Base-by-base conservation (phyloP, 257 asterid genomes). In the Paulownia fortunei region DNA sequence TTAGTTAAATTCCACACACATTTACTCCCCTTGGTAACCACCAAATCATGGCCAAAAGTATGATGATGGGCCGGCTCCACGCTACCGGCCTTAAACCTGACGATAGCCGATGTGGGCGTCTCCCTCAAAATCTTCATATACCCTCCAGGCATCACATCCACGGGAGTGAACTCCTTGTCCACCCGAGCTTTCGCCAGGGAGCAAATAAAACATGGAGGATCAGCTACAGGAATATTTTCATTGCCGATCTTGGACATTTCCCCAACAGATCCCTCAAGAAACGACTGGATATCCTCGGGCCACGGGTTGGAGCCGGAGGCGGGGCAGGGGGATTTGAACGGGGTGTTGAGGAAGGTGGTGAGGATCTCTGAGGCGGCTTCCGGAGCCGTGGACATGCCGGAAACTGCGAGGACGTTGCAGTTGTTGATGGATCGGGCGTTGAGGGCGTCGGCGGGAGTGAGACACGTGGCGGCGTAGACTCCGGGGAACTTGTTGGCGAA, bases 11-110 rank as follows among this genome's bases (percentile, higher is more conserved):
- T 94, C 97, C 98, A 94, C 60, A 94, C 94, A 16, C 82, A 73
- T 69, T 92, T 92, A 10, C 90, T 90, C 81, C 98, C 97, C 19
- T 87, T 86, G 7, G 75, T 76, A 68, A 94, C 97, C 74, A 92
- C 90, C 92, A 92, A 41, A 86, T 92, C 97, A 78, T 94, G 98
- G 42, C 98, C 97, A 67, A 90, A 89, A 0, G 93, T 92, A 70
- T 94, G 97, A 39, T 90, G 94, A 79, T 94, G 97, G 3, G 97
- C 96, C 63, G 98, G 97, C 85, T 94, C 98, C 23, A 94, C 85
- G 56, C 97, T 87, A 56, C 97, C 98, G 26, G 87, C 91, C 85
- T 83, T 84, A 46, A 94, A 94, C 81, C 96, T 84, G 42, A 94
- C 96, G 16, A 94, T 86, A 0, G 98, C 98, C 5, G 98, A 92